phyloP scores from a whole-genome alignment of 345 rosid genomes.

The Reutealis trisperma region DNA sequence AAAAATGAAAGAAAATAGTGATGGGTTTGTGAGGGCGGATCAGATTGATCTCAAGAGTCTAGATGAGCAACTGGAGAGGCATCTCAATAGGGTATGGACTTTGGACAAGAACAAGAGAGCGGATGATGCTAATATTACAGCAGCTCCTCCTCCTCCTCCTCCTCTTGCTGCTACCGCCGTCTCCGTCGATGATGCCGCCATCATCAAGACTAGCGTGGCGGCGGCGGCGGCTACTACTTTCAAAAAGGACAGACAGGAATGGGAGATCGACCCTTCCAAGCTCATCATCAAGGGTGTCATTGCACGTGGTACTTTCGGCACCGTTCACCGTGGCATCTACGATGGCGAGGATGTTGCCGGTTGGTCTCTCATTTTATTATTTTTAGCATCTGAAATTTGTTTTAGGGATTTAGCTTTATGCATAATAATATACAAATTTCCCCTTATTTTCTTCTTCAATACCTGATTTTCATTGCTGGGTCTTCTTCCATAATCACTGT shows the following conservation, averaged over 20 bases:
- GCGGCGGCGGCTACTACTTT: background rate
- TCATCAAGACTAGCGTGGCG: constrained; percentile 12
- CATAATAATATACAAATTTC: background rate
- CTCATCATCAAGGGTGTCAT: constrained; percentile 80
- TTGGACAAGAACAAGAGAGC: constrained; percentile 59
- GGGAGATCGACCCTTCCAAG: constrained; percentile 97
- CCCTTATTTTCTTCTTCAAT: background rate
- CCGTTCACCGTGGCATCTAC: constrained; percentile 95
- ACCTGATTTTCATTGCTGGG: background rate
- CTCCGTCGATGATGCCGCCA: background rate
- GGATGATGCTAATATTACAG: constrained; percentile 15
- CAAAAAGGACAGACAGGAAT: constrained; percentile 59
- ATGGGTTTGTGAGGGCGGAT: constrained; percentile 93
- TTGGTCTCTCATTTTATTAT: constrained; percentile 37
- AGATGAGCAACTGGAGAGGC: constrained; percentile 93
- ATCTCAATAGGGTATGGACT: constrained; percentile 67
- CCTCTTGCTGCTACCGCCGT: constrained; percentile 9
- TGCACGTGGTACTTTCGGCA: constrained; percentile 97
- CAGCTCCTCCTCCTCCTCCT: background rate
- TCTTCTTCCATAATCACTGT: background rate
- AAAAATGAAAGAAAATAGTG: constrained; percentile 65
- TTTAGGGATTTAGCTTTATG: constrained; percentile 2
- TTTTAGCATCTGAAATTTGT: constrained; percentile 6
- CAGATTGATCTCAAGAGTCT: constrained; percentile 95
- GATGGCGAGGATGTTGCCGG: constrained; percentile 93